Evolutionary conservation across 352 stramenopile species (phyloP).

Genomic region (Pythium utonaiense): DNA sequence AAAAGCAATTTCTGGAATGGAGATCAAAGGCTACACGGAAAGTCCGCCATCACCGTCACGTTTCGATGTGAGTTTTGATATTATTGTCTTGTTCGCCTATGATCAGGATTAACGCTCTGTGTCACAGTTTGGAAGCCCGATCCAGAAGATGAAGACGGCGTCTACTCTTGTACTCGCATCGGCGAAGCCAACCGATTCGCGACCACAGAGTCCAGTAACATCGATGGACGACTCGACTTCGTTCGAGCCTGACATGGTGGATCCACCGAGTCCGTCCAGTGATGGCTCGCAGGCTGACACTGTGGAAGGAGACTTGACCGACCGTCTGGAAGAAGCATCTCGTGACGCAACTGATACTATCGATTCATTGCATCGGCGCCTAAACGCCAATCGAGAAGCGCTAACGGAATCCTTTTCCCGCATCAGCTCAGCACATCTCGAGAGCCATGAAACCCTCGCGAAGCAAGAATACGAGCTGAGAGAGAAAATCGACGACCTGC

Average conservation of each 20-base stretch:
- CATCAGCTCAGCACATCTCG: conserved; percentile 24
- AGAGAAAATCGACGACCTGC: conserved; percentile 17
- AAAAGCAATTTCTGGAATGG: conserved; percentile 20
- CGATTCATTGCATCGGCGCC: conserved; percentile 19
- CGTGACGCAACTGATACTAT: conserved; percentile 12
- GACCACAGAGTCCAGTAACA: conserved; percentile 5
- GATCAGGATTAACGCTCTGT: background rate
- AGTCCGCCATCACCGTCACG: background rate
- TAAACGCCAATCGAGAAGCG: conserved; percentile 13
- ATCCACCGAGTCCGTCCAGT: background rate
- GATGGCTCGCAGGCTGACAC: background rate
- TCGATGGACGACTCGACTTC: conserved; percentile 8
- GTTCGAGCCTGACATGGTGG: conserved; percentile 4
- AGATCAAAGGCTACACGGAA: conserved; percentile 23
- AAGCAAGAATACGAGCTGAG: conserved; percentile 21
- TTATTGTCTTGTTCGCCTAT: background rate
- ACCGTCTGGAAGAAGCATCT: conserved; percentile 2
- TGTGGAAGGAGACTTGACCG: conserved; percentile 3
- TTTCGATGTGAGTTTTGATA: conserved; percentile 11
- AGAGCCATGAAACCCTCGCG: conserved; percentile 19
- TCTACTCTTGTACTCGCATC: conserved; percentile 12
- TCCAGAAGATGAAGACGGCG: conserved; percentile 23
- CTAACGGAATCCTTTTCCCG: conserved; percentile 22
- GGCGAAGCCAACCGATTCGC: background rate
- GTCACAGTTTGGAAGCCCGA: conserved; percentile 20